Conservation (phyloP, 371 early-diverging fungal species). For the Lichtheimia hyalospora region DNA sequence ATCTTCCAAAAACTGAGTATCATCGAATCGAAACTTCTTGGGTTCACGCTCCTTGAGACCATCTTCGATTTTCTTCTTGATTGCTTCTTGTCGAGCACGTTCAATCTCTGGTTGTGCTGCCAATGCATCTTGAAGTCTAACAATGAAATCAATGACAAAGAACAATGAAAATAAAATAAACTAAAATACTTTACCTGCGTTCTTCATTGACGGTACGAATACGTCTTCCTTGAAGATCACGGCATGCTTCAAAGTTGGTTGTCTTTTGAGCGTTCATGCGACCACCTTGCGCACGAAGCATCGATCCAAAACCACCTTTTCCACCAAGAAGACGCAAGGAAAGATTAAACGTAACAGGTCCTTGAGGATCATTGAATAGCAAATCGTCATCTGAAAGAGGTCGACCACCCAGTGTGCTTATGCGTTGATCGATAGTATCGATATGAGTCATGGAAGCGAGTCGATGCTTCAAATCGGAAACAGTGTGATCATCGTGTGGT, state of each 20-base stretch:
- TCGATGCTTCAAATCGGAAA: slow-evolving; percentile 33
- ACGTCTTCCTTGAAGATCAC: slow-evolving; percentile 91
- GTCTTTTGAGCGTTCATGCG: slow-evolving; percentile 89
- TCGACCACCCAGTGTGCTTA: slow-evolving; percentile 8
- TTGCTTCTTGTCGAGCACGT: slow-evolving; percentile 62
- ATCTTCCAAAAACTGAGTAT: slow-evolving; percentile 71
- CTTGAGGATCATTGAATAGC: slow-evolving; percentile 16
- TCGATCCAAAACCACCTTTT: slow-evolving; percentile 96
- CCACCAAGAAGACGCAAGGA: slow-evolving; percentile 68
- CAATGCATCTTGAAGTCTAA: slow-evolving; percentile 78
- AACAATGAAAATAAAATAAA: no score
- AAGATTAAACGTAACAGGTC: slow-evolving; percentile 29
- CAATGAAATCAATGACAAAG: background rate
- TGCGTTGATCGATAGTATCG: slow-evolving; percentile 10
- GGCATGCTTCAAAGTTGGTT: slow-evolving; percentile 90
- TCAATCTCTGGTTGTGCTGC: slow-evolving; percentile 73
- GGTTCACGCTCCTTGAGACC: slow-evolving; percentile 68
- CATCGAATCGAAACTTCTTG: slow-evolving; percentile 82
- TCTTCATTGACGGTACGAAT: slow-evolving; percentile 81
- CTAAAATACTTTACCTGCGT: background rate
- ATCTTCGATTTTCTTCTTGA: slow-evolving; percentile 84
- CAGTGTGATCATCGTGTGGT: slow-evolving; percentile 10
- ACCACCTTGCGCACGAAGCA: slow-evolving; percentile 93
- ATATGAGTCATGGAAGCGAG: slow-evolving; percentile 5
- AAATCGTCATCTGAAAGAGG: slow-evolving; percentile 28